phyloP scores from a whole-genome alignment of 306 rosid species.

The Oemleria cerasiformis region DNA sequence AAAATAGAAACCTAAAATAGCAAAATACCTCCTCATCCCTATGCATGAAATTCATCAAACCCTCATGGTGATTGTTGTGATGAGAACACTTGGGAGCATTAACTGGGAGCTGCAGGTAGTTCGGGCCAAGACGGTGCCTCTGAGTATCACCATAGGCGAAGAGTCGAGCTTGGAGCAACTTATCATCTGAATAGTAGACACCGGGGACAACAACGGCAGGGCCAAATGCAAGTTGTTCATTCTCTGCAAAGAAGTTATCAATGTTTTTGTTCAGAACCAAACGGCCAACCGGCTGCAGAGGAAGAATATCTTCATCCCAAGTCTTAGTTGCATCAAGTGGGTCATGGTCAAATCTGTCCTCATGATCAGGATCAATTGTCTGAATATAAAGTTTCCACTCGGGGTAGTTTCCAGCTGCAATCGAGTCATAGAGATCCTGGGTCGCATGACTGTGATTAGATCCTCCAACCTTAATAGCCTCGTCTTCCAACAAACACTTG shows the following conservation, averaged over 20 bases:
- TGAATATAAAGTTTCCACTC: slow-evolving; percentile 95
- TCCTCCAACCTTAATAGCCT: slow-evolving; percentile 86
- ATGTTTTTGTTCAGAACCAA: slow-evolving; percentile 87
- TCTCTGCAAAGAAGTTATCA: slow-evolving; percentile 95
- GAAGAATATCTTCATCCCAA: slow-evolving; percentile 94
- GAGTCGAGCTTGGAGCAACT: slow-evolving; percentile 83
- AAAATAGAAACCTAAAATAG: neutral
- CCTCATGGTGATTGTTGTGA: slow-evolving; percentile 95
- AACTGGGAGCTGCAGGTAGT: slow-evolving; percentile 87
- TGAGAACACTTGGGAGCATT: slow-evolving; percentile 90
- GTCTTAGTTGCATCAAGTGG: slow-evolving; percentile 94
- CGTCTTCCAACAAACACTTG: slow-evolving; percentile 76
- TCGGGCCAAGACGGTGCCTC: slow-evolving; percentile 97
- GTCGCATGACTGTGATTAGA: slow-evolving; percentile 96
- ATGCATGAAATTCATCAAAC: slow-evolving; percentile 92
- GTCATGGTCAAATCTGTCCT: slow-evolving; percentile 82
- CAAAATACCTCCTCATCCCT: slow-evolving; percentile 79
- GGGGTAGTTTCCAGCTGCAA: slow-evolving; percentile 94
- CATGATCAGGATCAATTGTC: slow-evolving; percentile 87
- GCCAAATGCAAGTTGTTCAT: slow-evolving; percentile 90
- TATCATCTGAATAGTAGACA: slow-evolving; percentile 78
- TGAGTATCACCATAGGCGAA: slow-evolving; percentile 88
- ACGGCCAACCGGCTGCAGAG: slow-evolving; percentile 95
- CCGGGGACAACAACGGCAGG: slow-evolving; percentile 87
- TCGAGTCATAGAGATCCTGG: slow-evolving; percentile 84